Evolutionary conservation across 352 stramenopile genomes (phyloP), one percentile per base, ranked within the genome.

Genomic region (Pelagophyceae sp.): DNA sequence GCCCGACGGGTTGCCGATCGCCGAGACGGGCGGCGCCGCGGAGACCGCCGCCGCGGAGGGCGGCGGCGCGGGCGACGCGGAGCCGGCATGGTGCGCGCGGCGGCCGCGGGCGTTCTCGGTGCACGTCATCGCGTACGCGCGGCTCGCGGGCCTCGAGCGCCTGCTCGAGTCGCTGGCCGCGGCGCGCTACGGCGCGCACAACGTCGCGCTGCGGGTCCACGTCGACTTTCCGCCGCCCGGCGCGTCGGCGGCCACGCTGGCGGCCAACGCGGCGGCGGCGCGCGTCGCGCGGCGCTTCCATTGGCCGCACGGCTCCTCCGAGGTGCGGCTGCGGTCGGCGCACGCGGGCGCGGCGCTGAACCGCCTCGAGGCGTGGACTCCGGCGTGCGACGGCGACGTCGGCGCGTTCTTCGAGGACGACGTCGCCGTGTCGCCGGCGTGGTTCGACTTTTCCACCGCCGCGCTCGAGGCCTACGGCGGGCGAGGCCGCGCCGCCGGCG

Each of bases 391-490:
- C 58, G 20, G 58, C 58, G 58, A 5, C 23, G 5, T 5, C 5
- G 58, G 23, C 58, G 58, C 58, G 17, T 65, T 65, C 58, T 65
- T 65, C 58, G 58, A 65, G 58, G 58, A 65, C 58, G 58, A 65
- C 58, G 58, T 65, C 23, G 32, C 29, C 58, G 58, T 65, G 5
- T 17, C 5, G 5, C 5, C 23, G 58, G 17, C 2, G 17, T 65
- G 58, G 58, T 2, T 11, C 58, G 17, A n/a, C 58, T 65, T n/a
- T 6, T n/a, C 32, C 58, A 6, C 17, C 58, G 58, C 58, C 23
- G 58, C 58, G 23, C 17, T 11, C 5, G 29, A 17, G 5, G 58
- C 58, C 5, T n/a, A 33, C 58, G 5, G n/a, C n/a, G n/a, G n/a
- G n/a, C n/a, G n/a, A n/a, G n/a, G n/a, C n/a, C n/a, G n/a, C n/a